Evolutionary conservation across 1,139 yeast genomes (phyloP).

Genomic region (Taphrina flavorubra): DNA sequence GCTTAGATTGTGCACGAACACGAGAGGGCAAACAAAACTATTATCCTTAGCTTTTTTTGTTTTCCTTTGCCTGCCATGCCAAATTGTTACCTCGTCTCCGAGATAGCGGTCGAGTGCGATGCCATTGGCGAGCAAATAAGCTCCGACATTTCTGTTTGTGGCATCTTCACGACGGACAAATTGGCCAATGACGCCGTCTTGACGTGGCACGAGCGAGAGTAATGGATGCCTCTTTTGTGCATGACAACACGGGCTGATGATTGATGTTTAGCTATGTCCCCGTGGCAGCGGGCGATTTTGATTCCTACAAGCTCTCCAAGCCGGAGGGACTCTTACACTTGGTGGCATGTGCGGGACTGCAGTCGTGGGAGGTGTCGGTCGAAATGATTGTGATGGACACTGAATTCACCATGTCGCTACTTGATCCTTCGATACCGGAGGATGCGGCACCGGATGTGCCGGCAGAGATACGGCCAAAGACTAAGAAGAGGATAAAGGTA

Average conservation of each 20-base stretch:
- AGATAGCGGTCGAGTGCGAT: slow-evolving; percentile 23
- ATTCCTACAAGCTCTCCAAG: slow-evolving; percentile 27
- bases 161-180: slow-evolving; percentile 21
- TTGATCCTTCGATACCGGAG: slow-evolving; percentile 23
- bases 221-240: not conserved
- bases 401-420: slow-evolving; percentile 34
- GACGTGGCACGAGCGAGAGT: slow-evolving; percentile 34
- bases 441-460: slow-evolving; percentile 1
- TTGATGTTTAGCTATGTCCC: slow-evolving; percentile 21
- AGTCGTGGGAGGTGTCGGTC: slow-evolving; percentile 32
- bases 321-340: slow-evolving; percentile 26
- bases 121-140: slow-evolving; percentile 9
- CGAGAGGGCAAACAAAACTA: not conserved
- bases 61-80: slow-evolving; percentile 4
- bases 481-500: not conserved
- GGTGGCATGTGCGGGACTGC: slow-evolving; percentile 23
- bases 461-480: not conserved
- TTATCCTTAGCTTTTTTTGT: no score
- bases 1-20: slow-evolving; percentile 4
- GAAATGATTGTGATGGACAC: slow-evolving; percentile 31
- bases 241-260: not conserved
- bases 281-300: slow-evolving; percentile 28
- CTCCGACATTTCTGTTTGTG: slow-evolving; percentile 26
- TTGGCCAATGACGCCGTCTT: slow-evolving; percentile 11
- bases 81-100: slow-evolving; percentile 13